Percentiles rank a stretch among this genome's conserved stretches.
phyloP scores from a whole-genome alignment of 2,329 filamentous ascomycete species.

The Pestalotiopsis sp. region DNA sequence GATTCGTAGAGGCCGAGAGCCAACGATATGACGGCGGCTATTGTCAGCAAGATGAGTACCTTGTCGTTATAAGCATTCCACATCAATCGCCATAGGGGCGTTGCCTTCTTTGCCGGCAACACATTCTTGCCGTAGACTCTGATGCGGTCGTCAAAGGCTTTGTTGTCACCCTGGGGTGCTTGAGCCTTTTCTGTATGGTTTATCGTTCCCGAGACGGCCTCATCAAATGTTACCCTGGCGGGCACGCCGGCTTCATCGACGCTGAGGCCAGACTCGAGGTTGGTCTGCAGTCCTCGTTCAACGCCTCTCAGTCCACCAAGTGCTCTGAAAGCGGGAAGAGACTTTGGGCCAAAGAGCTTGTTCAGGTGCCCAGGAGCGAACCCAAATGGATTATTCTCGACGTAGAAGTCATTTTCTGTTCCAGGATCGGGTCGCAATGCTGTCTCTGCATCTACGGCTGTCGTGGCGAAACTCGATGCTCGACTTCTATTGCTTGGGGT shows the following conservation, averaged over 20 bases:
- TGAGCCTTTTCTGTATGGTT: constrained; percentile 21
- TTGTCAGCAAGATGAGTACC: constrained; percentile 70
- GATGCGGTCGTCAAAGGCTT: constrained; percentile 52
- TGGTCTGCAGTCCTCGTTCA: constrained; percentile 69
- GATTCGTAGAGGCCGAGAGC: constrained; percentile 72
- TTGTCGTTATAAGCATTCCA: constrained; percentile 78
- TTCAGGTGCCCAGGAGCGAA: constrained; percentile 74
- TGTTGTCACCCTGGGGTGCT: constrained; percentile 15
- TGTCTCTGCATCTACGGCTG: constrained; percentile 36
- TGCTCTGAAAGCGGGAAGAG: constrained; percentile 68
- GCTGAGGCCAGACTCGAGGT: constrained; percentile 66
- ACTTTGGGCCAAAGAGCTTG: constrained; percentile 78
- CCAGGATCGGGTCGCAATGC: constrained; percentile 71
- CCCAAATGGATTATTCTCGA: constrained; percentile 72
- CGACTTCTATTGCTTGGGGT: constrained; percentile 32
- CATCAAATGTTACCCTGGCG: constrained; percentile 32
- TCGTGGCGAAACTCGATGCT: constrained; percentile 28
- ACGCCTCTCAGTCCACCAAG: constrained; percentile 71
- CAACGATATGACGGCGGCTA: constrained; percentile 69
- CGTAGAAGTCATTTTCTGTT: constrained; percentile 69
- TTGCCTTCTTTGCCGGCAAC: constrained; percentile 62
- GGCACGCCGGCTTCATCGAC: constrained; percentile 60
- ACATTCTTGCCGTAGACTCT: constrained; percentile 62
- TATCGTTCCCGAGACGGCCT: constrained; percentile 27
- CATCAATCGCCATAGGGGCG: constrained; percentile 59